Evolutionary conservation across 495 filamentous ascomycete species (phyloP), one percentile per base, ranked within the genome.

Genomic region (Trichoderma erinaceum): DNA sequence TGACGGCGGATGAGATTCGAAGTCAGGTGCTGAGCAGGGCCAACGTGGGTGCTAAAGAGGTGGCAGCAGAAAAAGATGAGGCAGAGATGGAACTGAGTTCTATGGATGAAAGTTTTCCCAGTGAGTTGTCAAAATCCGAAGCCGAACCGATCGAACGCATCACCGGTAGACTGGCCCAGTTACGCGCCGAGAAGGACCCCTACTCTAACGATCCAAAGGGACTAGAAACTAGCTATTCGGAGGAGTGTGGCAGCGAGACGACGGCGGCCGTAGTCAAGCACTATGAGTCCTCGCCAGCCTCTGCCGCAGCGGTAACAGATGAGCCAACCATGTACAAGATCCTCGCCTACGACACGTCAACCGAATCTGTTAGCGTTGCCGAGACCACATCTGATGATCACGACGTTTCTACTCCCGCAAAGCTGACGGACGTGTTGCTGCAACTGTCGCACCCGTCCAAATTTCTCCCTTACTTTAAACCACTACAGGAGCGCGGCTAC

Each of bases 281-380:
- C 13, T 76, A 75, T 50, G 70, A 46, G 71, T 16, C 43, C 10
- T 11, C 35, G 68, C n/a, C 29, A 11, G 29, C 48, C 46, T 38
- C 41, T 12, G n/a, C 35, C 35, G 35, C 50, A 7, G 21, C 35
- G 21, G 11, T 68, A 32, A 61, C 35, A 41, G 18, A 27, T 10
- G 69, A 78, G 27, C 79, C 82, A 23, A 81, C 81, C 1, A 63
- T 83, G 4, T 93, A 92, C 78, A 91, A 87, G 68, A 83, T 95
- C 44, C 80, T 95, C 13, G 90, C 86, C 16, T 92, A 89, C 72
- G 89, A 95, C 71, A 79, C 86, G 16, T 81, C 80, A n/a, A 87
- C 81, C 67, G 81, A 88, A 32, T 75, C 80, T 63, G 77, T 93
- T 38, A 83, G 81, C 16, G 80, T 80, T 18, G 86, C 88, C 10